Conservation (phyloP, 2,329 filamentous ascomycete genomes). For the Bertia moriformis region DNA sequence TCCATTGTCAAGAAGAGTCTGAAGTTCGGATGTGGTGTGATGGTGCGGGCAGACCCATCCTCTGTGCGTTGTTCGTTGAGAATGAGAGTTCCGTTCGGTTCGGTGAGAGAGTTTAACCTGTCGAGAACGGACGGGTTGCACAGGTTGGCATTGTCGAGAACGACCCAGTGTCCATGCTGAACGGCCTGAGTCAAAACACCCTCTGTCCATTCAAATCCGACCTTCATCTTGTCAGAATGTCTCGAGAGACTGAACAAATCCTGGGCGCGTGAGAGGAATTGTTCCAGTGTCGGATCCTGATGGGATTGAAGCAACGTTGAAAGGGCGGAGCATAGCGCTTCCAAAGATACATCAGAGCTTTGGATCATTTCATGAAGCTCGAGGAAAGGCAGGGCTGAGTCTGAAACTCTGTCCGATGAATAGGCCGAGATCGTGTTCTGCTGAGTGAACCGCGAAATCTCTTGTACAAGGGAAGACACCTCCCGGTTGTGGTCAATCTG, state of each 20-base stretch:
- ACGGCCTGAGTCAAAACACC: constrained; percentile 81
- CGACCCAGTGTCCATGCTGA: constrained; percentile 75
- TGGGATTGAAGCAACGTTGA: constrained; percentile 22
- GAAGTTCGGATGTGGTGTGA: constrained; percentile 74
- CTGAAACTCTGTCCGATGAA: constrained; percentile 27
- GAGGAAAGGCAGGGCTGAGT: constrained; percentile 34
- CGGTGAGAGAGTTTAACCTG: constrained; percentile 81
- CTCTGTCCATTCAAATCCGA: constrained; percentile 91
- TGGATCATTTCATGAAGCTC: constrained; percentile 19
- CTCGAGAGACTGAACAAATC: constrained; percentile 34
- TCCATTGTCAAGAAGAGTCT: constrained; percentile 90
- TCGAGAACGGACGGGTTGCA: constrained; percentile 92
- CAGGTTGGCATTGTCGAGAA: constrained; percentile 92
- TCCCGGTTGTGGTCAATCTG: constrained; percentile 73
- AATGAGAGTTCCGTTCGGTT: constrained; percentile 73
- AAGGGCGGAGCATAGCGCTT: constrained; percentile 10
- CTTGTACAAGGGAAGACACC: constrained; percentile 42
- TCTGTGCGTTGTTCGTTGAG: constrained; percentile 85
- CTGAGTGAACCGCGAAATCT: constrained; percentile 36
- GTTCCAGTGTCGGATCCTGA: constrained; percentile 23
- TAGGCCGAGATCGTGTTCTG: constrained; percentile 29
- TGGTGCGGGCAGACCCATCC: constrained; percentile 65
- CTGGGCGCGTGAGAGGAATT: constrained; percentile 30
- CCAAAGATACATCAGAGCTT: constrained; percentile 15
- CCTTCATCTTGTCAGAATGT: constrained; percentile 47